phyloP scores from a whole-genome alignment of 805 yeast genomes.

The Saccharomycopsis sp. region DNA sequence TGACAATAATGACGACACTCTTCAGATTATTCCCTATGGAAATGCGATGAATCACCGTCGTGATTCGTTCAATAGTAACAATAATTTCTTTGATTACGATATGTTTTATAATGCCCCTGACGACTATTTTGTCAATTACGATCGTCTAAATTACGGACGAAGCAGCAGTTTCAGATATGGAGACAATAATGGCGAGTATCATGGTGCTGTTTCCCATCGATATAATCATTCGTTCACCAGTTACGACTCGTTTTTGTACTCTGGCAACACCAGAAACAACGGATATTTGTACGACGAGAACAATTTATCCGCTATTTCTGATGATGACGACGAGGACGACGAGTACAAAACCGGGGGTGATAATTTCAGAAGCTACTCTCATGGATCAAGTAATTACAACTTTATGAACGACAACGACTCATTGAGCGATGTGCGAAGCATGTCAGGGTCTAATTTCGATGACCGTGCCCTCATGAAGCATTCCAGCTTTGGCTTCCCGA shows the following conservation, averaged over 20 bases:
- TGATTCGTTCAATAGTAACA: background rate
- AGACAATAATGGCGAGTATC: background rate
- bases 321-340: background rate
- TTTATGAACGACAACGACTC: background rate
- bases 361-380: background rate
- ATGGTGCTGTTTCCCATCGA: background rate
- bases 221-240: background rate
- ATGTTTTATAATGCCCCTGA: conserved; percentile 25
- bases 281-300: background rate
- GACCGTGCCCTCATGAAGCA: background rate
- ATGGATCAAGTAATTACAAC: background rate
- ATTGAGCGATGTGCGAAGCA: background rate
- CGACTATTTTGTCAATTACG: conserved; percentile 22
- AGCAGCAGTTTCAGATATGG: background rate
- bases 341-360: background rate
- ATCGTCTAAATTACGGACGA: background rate
- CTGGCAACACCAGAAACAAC: background rate
- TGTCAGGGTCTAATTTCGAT: background rate
- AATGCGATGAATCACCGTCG: conserved; percentile 9
- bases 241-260: background rate
- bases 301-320: background rate
- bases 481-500: background rate
- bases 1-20: background rate
- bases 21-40: conserved; percentile 4
- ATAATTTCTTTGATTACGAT: background rate